Evolutionary conservation across 805 yeast genomes (phyloP).

Genomic region (Cyberlindnera subsufficiens): DNA sequence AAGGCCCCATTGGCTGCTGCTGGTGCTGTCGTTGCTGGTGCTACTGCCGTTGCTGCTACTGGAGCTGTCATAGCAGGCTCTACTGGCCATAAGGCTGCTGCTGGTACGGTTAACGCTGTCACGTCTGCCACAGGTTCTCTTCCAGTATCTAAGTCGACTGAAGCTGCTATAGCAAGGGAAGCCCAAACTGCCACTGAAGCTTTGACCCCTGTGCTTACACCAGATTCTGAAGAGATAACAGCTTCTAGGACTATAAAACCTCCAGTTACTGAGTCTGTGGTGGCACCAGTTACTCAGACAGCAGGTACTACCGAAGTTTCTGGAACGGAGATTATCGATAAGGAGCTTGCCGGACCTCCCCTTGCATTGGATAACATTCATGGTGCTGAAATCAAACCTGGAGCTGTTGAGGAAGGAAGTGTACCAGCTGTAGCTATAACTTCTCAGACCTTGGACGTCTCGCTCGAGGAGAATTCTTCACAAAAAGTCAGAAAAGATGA

Average conservation of each 20-base stretch:
- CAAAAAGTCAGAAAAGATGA: slow-evolving; percentile 17
- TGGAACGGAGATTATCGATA: neutral
- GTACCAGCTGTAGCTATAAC: slow-evolving; percentile 8
- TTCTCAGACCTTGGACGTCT: slow-evolving; percentile 7
- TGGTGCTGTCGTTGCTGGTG: slow-evolving; percentile 5
- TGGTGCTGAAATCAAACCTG: slow-evolving; percentile 9
- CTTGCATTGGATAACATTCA: slow-evolving; percentile 10
- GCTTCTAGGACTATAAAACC: neutral
- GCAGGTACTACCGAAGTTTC: no score
- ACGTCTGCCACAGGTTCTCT: slow-evolving; percentile 1
- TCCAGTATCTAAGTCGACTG: slow-evolving; percentile 1
- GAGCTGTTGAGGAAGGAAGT: slow-evolving; percentile 8
- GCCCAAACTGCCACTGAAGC: slow-evolving; percentile 1
- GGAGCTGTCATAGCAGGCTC: slow-evolving; percentile 6
- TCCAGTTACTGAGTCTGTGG: neutral
- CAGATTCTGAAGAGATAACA: neutral
- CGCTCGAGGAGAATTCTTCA: slow-evolving; percentile 11
- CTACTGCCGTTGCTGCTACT: slow-evolving; percentile 10
- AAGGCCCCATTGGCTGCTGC: neutral
- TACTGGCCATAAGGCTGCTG: slow-evolving; percentile 4
- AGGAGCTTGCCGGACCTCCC: neutral
- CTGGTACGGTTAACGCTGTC: slow-evolving; percentile 4
- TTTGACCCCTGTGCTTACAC: neutral
- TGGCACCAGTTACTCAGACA: no score
- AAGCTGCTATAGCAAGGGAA: neutral